Percentiles rank a stretch among this genome's conserved stretches.
Conservation (phyloP, 1,284 basidiomycete genomes). For the Psilocybe mexicana region DNA sequence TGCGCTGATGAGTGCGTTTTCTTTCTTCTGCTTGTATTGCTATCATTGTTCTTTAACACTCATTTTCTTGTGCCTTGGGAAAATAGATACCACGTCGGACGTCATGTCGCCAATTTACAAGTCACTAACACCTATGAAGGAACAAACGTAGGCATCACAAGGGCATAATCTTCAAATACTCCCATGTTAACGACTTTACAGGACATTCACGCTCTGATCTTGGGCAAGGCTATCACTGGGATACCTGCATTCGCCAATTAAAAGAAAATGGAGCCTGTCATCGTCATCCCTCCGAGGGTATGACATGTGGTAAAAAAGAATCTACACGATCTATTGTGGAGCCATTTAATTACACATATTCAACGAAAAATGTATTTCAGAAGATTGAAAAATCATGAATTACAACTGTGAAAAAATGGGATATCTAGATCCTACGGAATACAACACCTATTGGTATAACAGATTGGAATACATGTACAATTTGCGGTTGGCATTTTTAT, state of each 20-base stretch:
- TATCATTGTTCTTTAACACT: neutral
- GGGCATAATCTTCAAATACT: neutral
- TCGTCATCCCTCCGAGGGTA: neutral
- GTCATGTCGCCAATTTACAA: conserved; percentile 90
- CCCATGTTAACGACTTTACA: conserved; percentile 29
- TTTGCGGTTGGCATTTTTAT: neutral
- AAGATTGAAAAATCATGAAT: too few species aligned
- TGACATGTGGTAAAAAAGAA: too few species aligned
- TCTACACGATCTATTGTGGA: too few species aligned
- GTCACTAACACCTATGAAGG: conserved; percentile 93
- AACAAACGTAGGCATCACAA: conserved; percentile 47
- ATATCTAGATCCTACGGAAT: too few species aligned
- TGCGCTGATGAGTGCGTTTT: conserved; percentile 80
- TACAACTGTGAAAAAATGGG: too few species aligned
- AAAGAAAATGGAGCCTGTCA: conserved; percentile 7
- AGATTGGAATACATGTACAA: too few species aligned
- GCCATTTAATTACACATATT: too few species aligned
- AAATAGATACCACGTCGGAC: conserved; percentile 82
- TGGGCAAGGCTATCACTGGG: conserved; percentile 91
- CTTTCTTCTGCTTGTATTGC: conserved; percentile 26
- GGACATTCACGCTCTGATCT: conserved; percentile 86
- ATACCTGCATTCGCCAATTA: conserved; percentile 77
- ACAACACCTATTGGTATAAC: too few species aligned
- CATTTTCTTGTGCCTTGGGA: neutral
- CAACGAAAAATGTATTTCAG: too few species aligned